These are phyloP conservation scores for Cladosporium oxysporum DNA, from an alignment of 2,329 filamentous ascomycete species.

Conservation along the genomic window DNA sequence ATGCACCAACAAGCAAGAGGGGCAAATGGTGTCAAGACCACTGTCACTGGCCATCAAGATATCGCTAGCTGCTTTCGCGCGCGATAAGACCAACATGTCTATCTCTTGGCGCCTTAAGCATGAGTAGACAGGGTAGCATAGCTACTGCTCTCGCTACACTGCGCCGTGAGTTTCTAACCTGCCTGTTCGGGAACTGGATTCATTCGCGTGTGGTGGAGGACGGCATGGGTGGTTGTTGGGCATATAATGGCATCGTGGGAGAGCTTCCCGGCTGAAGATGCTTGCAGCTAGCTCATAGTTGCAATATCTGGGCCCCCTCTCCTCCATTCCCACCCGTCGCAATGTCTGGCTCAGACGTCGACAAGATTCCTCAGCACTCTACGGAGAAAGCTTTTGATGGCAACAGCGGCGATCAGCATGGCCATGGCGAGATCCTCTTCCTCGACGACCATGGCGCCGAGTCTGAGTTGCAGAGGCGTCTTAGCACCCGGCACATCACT, in stretches of 20 bases:
- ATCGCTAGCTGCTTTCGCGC: background rate
- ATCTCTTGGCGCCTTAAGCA: conserved; percentile 9
- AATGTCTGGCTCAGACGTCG: background rate
- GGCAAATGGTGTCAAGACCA: background rate
- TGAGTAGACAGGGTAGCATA: background rate
- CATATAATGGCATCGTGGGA: background rate
- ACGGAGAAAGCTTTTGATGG: conserved; percentile 3
- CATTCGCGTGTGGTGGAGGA: background rate
- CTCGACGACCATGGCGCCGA: conserved; percentile 51
- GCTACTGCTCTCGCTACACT: background rate
- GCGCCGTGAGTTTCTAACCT: background rate
- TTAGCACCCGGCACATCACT: conserved; percentile 83
- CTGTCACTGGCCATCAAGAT: background rate
- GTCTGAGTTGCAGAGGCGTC: conserved; percentile 61
- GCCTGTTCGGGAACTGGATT: background rate
- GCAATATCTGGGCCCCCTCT: background rate
- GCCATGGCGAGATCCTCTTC: conserved; percentile 58
- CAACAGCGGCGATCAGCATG: background rate
- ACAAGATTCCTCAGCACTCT: conserved; percentile 3
- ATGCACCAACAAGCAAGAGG: background rate
- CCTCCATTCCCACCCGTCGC: background rate
- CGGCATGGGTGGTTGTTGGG: background rate
- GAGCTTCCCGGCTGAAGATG: background rate
- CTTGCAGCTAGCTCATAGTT: background rate
- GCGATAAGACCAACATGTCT: conserved; percentile 4